phyloP scores from a whole-genome alignment of 192 early-diverging fungal genomes.

The Gigaspora rosea region DNA sequence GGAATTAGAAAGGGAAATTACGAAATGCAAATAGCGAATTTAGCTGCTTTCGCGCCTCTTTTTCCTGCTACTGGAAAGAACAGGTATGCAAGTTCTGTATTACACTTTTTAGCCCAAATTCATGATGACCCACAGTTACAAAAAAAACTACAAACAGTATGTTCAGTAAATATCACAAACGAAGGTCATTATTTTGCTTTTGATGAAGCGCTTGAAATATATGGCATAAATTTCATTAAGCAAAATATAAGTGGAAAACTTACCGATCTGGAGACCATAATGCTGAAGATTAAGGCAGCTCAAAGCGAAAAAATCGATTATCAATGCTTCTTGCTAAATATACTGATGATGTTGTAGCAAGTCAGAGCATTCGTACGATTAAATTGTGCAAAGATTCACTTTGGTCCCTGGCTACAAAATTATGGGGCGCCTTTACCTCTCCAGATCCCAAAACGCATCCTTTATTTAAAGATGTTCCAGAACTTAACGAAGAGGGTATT shows the following conservation, averaged over 20 bases:
- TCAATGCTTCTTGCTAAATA: constrained; percentile 21
- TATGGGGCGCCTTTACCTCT: neutral
- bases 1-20: constrained; percentile 9
- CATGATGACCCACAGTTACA: constrained; percentile 1
- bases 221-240: constrained; percentile 13
- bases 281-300: constrained; percentile 18
- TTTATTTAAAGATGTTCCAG: constrained; percentile 16
- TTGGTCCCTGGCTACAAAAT: neutral
- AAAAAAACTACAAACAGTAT: neutral
- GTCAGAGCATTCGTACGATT: neutral
- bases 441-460: neutral
- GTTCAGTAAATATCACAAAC: neutral
- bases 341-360: constrained; percentile 15
- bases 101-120: constrained; percentile 11
- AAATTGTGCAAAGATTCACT: neutral
- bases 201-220: constrained; percentile 19
- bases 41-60: constrained; percentile 1
- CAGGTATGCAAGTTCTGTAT: constrained; percentile 1
- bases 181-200: constrained; percentile 16
- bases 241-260: constrained; percentile 23
- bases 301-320: constrained; percentile 19
- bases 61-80: neutral
- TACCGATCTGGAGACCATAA: neutral
- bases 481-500: constrained; percentile 3
- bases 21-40: neutral